phyloP scores from a whole-genome alignment of 306 rosid genomes.

The Cicer bijugum region DNA sequence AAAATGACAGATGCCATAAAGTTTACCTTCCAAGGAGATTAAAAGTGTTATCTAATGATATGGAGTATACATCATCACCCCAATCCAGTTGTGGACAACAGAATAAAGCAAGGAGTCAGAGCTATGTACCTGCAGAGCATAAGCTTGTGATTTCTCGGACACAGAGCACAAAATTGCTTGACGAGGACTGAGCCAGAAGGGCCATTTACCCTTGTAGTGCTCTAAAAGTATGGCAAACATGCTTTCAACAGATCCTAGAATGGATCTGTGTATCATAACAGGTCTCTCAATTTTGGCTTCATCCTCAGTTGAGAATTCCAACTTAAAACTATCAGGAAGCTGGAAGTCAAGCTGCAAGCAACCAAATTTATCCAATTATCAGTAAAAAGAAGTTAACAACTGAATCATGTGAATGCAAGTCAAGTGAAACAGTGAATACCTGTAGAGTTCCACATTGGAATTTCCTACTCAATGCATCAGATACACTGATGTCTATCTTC shows the following conservation, averaged over 20 bases:
- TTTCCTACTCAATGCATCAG: slow-evolving; percentile 84
- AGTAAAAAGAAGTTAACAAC: slow-evolving; percentile 25
- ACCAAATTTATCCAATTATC: slow-evolving; percentile 46
- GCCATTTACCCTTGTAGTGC: slow-evolving; percentile 96
- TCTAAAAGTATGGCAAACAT: slow-evolving; percentile 91
- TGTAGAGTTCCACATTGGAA: slow-evolving; percentile 90
- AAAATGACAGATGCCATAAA: slow-evolving; percentile 11
- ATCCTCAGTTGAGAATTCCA: slow-evolving; percentile 88
- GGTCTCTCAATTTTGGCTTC: slow-evolving; percentile 87
- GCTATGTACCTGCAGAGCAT: slow-evolving; percentile 64
- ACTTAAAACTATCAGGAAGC: slow-evolving; percentile 82
- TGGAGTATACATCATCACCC: slow-evolving; percentile 53
- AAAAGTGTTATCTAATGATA: background rate
- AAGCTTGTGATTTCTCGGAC: slow-evolving; percentile 80
- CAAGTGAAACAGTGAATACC: slow-evolving; percentile 52
- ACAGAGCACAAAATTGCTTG: slow-evolving; percentile 92
- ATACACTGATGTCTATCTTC: slow-evolving; percentile 86
- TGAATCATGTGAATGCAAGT: slow-evolving; percentile 11
- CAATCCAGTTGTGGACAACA: slow-evolving; percentile 49
- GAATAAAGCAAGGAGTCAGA: slow-evolving; percentile 24
- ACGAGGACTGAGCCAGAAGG: slow-evolving; percentile 97
- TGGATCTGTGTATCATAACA: slow-evolving; percentile 92
- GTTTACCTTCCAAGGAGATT: background rate
- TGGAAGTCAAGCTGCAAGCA: slow-evolving; percentile 92
- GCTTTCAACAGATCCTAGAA: slow-evolving; percentile 88